Evolutionary conservation across 164 flowering plant genomes (phyloP).

Genomic region (grape (Vitis vinifera)): ASM3070453v1 NC_081805.1:10143001-10143500

Average conservation of each 20-base stretch:
- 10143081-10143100: too few relatives aligned
- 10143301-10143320: slow-evolving; percentile 7
- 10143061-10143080: too few relatives aligned
- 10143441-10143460: slow-evolving; percentile 60
- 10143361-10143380: slow-evolving; percentile 93
- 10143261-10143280: slow-evolving; percentile 3
- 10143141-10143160: neutral
- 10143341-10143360: slow-evolving; percentile 92
- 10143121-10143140: neutral
- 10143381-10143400: slow-evolving; percentile 83
- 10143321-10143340: slow-evolving; percentile 73
- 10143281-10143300: slow-evolving; percentile 3
- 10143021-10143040: too few relatives aligned
- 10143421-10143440: slow-evolving; percentile 97
- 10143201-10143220: neutral
- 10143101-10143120: too few relatives aligned
- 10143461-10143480: slow-evolving; percentile 83
- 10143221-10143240: neutral
- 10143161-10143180: neutral
- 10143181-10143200: neutral
- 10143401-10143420: slow-evolving; percentile 90
- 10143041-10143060: too few relatives aligned
- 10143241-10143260: neutral
- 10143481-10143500: slow-evolving; percentile 73
- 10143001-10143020: too few relatives aligned